Conservation (phyloP, 2,329 filamentous ascomycete genomes). For the Dactylonectria macrodidyma region DNA sequence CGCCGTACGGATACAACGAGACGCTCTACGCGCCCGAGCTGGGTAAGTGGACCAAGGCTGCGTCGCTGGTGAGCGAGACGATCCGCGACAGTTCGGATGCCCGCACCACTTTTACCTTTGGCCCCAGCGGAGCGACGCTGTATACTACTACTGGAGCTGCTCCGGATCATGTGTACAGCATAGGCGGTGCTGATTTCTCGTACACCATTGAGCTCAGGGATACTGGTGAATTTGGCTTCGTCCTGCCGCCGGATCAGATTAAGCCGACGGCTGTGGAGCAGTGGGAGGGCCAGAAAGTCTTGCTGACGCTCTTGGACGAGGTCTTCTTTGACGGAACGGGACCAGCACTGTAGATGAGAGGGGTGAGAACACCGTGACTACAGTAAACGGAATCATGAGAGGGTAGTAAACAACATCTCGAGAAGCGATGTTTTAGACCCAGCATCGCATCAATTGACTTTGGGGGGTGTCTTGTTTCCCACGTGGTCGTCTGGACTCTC, state of each 20-base stretch:
- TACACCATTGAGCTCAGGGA: slow-evolving; percentile 58
- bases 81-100: slow-evolving; percentile 52
- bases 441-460: not conserved
- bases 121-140: slow-evolving; percentile 55
- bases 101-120: slow-evolving; percentile 53
- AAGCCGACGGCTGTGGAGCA: slow-evolving; percentile 55
- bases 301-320: slow-evolving; percentile 52
- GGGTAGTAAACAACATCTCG: not conserved
- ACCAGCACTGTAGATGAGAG: slow-evolving; percentile 31
- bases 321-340: slow-evolving; percentile 54
- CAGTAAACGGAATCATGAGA: not conserved
- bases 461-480: not conserved
- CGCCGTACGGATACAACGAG: slow-evolving; percentile 63
- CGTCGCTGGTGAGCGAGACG: slow-evolving; percentile 45
- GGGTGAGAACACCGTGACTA: not conserved
- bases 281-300: slow-evolving; percentile 54
- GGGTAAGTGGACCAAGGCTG: slow-evolving; percentile 57
- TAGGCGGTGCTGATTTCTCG: slow-evolving; percentile 52
- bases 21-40: slow-evolving; percentile 56
- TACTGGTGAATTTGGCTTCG: slow-evolving; percentile 54
- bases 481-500: not conserved
- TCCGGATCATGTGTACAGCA: slow-evolving; percentile 48
- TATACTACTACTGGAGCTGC: slow-evolving; percentile 54
- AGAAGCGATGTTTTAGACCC: not conserved
- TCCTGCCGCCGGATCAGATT: slow-evolving; percentile 56